phyloP scores from a whole-genome alignment of 768 basidiomycete species.

The Kwoniella sp. region DNA sequence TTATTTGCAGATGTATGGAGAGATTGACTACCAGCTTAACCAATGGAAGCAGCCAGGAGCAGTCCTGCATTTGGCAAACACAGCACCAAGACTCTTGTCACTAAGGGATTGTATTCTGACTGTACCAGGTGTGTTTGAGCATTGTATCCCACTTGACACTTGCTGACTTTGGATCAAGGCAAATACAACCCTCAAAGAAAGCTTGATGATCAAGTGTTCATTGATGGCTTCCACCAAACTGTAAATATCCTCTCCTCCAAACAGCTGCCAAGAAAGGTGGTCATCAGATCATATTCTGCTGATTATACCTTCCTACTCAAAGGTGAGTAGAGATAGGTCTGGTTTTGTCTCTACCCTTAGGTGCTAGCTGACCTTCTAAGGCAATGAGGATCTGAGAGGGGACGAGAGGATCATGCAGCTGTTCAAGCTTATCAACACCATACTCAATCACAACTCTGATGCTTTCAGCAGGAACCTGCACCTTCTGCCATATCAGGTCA shows the following conservation, averaged over 20 bases:
- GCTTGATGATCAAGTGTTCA: slow-evolving; percentile 46
- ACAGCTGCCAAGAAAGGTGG: slow-evolving; percentile 42
- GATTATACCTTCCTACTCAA: slow-evolving; percentile 47
- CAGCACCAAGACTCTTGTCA: slow-evolving; percentile 40
- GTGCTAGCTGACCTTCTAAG: slow-evolving; percentile 13
- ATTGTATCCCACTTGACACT: background rate
- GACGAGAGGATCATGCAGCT: slow-evolving; percentile 51
- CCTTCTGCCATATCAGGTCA: slow-evolving; percentile 42
- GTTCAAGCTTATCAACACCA: slow-evolving; percentile 45
- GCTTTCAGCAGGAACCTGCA: slow-evolving; percentile 46
- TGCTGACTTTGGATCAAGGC: slow-evolving; percentile 13
- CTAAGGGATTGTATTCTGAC: slow-evolving; percentile 43
- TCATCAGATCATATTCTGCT: slow-evolving; percentile 31
- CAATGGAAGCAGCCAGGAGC: slow-evolving; percentile 42
- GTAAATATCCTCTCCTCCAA: slow-evolving; percentile 46
- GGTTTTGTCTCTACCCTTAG: background rate
- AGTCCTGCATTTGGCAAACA: slow-evolving; percentile 33
- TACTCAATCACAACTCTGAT: slow-evolving; percentile 43
- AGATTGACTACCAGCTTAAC: slow-evolving; percentile 37
- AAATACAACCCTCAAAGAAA: slow-evolving; percentile 41
- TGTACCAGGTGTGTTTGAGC: slow-evolving; percentile 40
- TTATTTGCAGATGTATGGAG: slow-evolving; percentile 32
- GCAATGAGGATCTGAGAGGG: slow-evolving; percentile 44
- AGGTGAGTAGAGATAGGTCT: slow-evolving; percentile 19
- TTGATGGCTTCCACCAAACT: slow-evolving; percentile 35